These are phyloP conservation scores for Stevia rebaudiana DNA, from an alignment of 140 eudicot genomes.

Conservation along the genomic window DNA sequence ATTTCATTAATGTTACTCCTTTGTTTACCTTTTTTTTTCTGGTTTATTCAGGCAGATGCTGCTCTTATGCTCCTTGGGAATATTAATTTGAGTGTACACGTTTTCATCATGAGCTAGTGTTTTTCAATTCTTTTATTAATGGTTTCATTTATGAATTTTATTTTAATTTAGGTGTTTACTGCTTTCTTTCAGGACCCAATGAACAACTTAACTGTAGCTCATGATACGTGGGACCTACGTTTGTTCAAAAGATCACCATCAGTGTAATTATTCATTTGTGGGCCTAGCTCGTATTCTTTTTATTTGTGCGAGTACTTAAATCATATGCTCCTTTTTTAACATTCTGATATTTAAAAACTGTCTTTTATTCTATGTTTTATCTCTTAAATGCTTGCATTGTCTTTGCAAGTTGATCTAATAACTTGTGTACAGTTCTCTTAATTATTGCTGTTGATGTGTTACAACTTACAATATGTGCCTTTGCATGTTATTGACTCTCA, in stretches of 20 bases:
- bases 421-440: slow-evolving; percentile 2
- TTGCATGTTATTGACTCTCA: background rate
- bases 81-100: slow-evolving; percentile 53
- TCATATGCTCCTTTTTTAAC: slow-evolving; percentile 2
- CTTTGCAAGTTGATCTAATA: background rate
- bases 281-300: background rate
- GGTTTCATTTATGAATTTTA: background rate
- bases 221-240: slow-evolving; percentile 88
- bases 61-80: slow-evolving; percentile 70
- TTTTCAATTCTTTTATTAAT: background rate
- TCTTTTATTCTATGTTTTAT: background rate
- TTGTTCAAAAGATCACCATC: slow-evolving; percentile 69
- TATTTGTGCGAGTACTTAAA: background rate
- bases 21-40: slow-evolving; percentile 19
- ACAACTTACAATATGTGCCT: background rate
- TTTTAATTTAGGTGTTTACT: slow-evolving; percentile 12
- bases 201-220: slow-evolving; percentile 50
- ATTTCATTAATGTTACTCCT: background rate
- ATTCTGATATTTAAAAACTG: background rate
- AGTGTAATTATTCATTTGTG: slow-evolving; percentile 37
- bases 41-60: slow-evolving; percentile 75
- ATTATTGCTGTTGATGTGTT: background rate
- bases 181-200: slow-evolving; percentile 48
- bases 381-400: background rate
- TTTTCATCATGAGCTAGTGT: slow-evolving; percentile 3